Conservation (phyloP, 2,329 filamentous ascomycete genomes). For the Fusarium liriodendri region DNA sequence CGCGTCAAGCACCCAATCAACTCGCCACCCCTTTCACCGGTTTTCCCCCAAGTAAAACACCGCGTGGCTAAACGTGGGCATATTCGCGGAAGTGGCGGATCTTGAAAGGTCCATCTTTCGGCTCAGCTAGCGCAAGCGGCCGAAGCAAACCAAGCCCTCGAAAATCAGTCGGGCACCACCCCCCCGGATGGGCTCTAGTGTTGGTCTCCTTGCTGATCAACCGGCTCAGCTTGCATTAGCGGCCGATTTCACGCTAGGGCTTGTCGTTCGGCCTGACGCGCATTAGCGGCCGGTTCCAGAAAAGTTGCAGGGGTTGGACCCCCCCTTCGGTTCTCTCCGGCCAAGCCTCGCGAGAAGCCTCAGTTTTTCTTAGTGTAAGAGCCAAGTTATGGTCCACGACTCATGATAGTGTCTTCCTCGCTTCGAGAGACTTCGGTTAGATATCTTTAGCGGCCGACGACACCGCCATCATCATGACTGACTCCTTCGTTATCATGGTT, state of each 20-base stretch:
- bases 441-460: not conserved
- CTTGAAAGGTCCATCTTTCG: not conserved
- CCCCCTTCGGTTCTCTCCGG: not conserved
- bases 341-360: not conserved
- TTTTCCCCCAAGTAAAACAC: not conserved
- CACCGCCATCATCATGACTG: not conserved
- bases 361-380: not conserved
- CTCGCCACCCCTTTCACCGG: not conserved
- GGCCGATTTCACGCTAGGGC: constrained; percentile 23
- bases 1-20: not conserved
- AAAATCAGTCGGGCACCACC: not conserved
- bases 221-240: constrained; percentile 32
- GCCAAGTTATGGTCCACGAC: not conserved
- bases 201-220: not conserved
- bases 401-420: not conserved
- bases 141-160: not conserved
- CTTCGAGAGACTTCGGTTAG: not conserved
- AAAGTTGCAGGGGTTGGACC: not conserved
- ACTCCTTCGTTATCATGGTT: not conserved
- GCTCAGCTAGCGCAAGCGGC: not conserved
- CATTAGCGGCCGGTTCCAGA: constrained; percentile 10
- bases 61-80: not conserved
- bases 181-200: not conserved
- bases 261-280: constrained; percentile 9
- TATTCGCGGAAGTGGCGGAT: not conserved